phyloP scores from a whole-genome alignment of 371 early-diverging fungal species.

The Mucor ambiguus region DNA sequence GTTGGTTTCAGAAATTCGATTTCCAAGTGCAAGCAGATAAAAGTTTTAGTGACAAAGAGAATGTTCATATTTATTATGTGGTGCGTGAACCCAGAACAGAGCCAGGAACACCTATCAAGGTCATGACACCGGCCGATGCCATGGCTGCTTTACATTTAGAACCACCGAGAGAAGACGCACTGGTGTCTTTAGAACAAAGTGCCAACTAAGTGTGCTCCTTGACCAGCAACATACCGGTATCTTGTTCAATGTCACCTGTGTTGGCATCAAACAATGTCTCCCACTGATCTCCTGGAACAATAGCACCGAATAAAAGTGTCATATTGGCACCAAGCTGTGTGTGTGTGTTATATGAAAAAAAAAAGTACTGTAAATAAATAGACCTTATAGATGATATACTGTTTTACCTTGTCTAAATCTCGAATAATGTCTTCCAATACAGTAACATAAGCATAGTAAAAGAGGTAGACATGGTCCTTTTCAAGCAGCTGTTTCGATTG shows the following conservation, averaged over 20 bases:
- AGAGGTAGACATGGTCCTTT: slow-evolving; percentile 54
- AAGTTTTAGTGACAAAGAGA: slow-evolving; percentile 13
- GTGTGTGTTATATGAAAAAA: background rate
- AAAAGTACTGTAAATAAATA: background rate
- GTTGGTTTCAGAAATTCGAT: slow-evolving; percentile 26
- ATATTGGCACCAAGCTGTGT: slow-evolving; percentile 41
- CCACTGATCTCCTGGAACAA: slow-evolving; percentile 50
- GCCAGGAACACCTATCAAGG: slow-evolving; percentile 6
- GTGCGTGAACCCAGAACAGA: slow-evolving; percentile 23
- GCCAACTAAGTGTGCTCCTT: background rate
- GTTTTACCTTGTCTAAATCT: slow-evolving; percentile 62
- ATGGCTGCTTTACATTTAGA: slow-evolving; percentile 23
- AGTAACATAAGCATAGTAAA: slow-evolving; percentile 79
- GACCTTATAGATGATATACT: no score
- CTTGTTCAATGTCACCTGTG: slow-evolving; percentile 17
- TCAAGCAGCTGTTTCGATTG: slow-evolving; percentile 42
- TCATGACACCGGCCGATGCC: slow-evolving; percentile 1
- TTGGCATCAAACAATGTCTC: slow-evolving; percentile 34
- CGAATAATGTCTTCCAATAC: slow-evolving; percentile 78
- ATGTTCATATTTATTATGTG: slow-evolving; percentile 19
- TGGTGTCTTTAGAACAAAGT: slow-evolving; percentile 3
- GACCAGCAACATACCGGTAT: background rate
- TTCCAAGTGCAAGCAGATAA: slow-evolving; percentile 20
- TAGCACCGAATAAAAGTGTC: slow-evolving; percentile 46
- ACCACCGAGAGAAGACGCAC: slow-evolving; percentile 29